These are phyloP conservation scores for Sclerotinia subarctica DNA, from an alignment of 2,329 filamentous ascomycete species.

Conservation along the genomic window DNA sequence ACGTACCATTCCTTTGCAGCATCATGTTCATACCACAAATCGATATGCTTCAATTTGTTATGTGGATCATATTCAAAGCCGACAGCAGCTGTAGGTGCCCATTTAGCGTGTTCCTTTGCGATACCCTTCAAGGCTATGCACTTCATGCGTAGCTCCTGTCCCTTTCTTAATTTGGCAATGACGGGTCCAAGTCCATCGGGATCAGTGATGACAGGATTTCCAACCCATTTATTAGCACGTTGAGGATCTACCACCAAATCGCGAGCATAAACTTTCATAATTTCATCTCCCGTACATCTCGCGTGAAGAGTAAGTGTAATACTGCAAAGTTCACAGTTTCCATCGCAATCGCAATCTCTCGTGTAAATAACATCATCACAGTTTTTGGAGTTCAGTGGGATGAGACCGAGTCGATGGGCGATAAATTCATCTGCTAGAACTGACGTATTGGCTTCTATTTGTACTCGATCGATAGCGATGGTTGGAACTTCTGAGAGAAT, in stretches of 20 bases:
- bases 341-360: conserved; percentile 94
- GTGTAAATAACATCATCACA: conserved; percentile 81
- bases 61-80: conserved; percentile 98
- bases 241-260: conserved; percentile 73
- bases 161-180: conserved; percentile 85
- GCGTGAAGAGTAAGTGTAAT: conserved; percentile 82
- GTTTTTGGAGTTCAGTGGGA: conserved; percentile 81
- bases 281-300: conserved; percentile 77
- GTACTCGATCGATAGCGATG: conserved; percentile 90
- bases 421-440: conserved; percentile 96
- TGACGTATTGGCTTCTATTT: conserved; percentile 91
- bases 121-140: conserved; percentile 98
- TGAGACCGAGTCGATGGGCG: conserved; percentile 83
- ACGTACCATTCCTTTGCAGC: conserved; percentile 77
- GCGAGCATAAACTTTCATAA: conserved; percentile 91
- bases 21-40: conserved; percentile 93
- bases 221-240: conserved; percentile 70
- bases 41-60: conserved; percentile 89
- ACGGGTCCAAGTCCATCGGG: conserved; percentile 76
- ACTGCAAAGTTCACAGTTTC: conserved; percentile 89
- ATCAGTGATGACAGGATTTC: conserved; percentile 80
- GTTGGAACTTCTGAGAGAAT: conserved; percentile 94
- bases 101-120: conserved; percentile 97
- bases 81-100: conserved; percentile 87
- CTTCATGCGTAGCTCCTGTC: conserved; percentile 83